Conservation (phyloP, 352 stramenopile species). For the Peronospora belbahrii region DNA sequence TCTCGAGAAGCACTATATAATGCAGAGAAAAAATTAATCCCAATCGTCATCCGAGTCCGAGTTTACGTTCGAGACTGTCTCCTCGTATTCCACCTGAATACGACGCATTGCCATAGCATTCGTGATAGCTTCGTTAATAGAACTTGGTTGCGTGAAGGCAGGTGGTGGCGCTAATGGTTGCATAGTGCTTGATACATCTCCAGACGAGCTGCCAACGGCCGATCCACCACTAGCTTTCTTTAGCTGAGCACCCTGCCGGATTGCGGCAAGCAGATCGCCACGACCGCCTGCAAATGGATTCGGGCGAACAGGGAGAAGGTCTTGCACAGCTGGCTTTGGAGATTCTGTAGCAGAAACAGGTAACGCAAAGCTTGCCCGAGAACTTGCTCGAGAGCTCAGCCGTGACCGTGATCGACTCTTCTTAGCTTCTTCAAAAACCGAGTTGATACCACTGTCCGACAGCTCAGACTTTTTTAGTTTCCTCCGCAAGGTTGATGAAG, state of each 20-base stretch:
- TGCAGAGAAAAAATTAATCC: slow-evolving; percentile 31
- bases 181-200: slow-evolving; percentile 9
- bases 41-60: slow-evolving; percentile 81
- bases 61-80: slow-evolving; percentile 42
- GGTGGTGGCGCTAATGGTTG: slow-evolving; percentile 20
- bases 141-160: slow-evolving; percentile 35
- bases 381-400: slow-evolving; percentile 32
- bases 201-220: slow-evolving; percentile 2
- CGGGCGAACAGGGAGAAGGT: slow-evolving; percentile 42
- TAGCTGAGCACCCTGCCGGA: slow-evolving; percentile 56
- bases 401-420: slow-evolving; percentile 22
- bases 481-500: slow-evolving; percentile 15
- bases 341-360: slow-evolving; percentile 10
- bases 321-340: slow-evolving; percentile 26
- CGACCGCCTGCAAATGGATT: slow-evolving; percentile 62
- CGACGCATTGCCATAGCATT: slow-evolving; percentile 72
- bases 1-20: slow-evolving; percentile 4
- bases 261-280: slow-evolving; percentile 69
- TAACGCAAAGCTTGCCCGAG: slow-evolving; percentile 23
- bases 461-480: slow-evolving; percentile 23
- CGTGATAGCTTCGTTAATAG: slow-evolving; percentile 73
- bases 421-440: slow-evolving; percentile 10
- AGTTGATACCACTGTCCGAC: slow-evolving; percentile 19
- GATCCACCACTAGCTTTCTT: slow-evolving; percentile 28
- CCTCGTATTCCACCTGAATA: slow-evolving; percentile 79